Evolutionary conservation across 106 monocot species (phyloP).

Genomic region (Agapanthus africanus): DNA sequence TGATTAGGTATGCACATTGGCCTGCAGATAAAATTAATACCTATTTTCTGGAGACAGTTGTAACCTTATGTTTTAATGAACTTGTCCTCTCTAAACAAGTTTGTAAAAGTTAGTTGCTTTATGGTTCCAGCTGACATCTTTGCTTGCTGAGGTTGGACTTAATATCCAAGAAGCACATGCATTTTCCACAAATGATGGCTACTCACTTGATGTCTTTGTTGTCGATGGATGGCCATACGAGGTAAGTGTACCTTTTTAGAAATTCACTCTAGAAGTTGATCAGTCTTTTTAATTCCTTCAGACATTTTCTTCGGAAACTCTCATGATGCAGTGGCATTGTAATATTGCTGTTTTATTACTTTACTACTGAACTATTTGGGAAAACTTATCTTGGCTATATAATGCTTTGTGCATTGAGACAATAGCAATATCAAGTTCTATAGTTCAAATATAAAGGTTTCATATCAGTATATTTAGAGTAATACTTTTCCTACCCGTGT

Average conservation of each 20-base stretch:
- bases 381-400: not conserved
- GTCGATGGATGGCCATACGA: constrained; percentile 66
- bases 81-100: not conserved
- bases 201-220: constrained; percentile 60
- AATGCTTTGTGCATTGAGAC: not conserved
- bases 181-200: constrained; percentile 64
- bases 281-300: not conserved
- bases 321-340: not conserved
- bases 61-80: not conserved
- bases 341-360: not conserved
- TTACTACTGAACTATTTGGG: not conserved
- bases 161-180: constrained; percentile 76
- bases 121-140: constrained; percentile 42
- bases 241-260: constrained; percentile 20
- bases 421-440: not conserved
- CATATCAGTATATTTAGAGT: not conserved
- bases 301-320: not conserved
- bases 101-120: constrained; percentile 8
- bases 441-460: not conserved
- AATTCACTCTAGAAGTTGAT: not conserved
- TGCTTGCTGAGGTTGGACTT: constrained; percentile 59
- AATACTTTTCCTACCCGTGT: too few relatives aligned
- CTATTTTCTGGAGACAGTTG: not conserved
- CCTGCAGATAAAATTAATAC: not conserved
- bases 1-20: not conserved